Evolutionary conservation across 2,329 filamentous ascomycete genomes (phyloP).

Genomic region (Sporothrix variecibatus): DNA sequence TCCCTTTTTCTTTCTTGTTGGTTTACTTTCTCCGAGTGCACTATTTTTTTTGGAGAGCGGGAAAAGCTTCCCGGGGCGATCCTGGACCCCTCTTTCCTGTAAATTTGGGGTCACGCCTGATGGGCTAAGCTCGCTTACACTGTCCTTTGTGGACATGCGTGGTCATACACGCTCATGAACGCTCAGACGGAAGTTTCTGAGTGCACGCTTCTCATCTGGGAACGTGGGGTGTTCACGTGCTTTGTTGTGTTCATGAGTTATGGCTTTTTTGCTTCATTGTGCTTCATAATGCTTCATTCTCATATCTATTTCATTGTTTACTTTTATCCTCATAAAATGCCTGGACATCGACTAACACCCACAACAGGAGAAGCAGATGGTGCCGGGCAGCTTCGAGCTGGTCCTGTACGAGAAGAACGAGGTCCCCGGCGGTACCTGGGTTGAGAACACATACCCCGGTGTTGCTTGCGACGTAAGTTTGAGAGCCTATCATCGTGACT

Average conservation of each 20-base stretch:
- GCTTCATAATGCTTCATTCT: too few relatives aligned
- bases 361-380: constrained; percentile 37
- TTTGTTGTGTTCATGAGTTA: background rate
- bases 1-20: background rate
- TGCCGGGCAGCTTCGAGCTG: constrained; percentile 42
- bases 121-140: background rate
- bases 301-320: background rate
- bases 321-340: background rate
- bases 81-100: constrained; percentile 2
- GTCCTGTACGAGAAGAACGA: constrained; percentile 51
- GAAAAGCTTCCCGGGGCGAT: constrained; percentile 9
- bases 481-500: background rate
- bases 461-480: constrained; percentile 44
- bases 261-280: background rate
- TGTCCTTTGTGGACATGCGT: background rate
- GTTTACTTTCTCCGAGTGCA: background rate
- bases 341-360: constrained; percentile 1
- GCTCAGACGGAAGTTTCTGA: background rate
- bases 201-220: background rate
- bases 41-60: constrained; percentile 11
- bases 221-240: background rate
- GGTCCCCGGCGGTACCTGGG: constrained; percentile 53
- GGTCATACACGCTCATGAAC: background rate
- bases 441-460: constrained; percentile 48
- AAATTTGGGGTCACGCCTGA: background rate